phyloP scores from a whole-genome alignment of 2,329 filamentous ascomycete species.

The Trichoderma brevicompactum region DNA sequence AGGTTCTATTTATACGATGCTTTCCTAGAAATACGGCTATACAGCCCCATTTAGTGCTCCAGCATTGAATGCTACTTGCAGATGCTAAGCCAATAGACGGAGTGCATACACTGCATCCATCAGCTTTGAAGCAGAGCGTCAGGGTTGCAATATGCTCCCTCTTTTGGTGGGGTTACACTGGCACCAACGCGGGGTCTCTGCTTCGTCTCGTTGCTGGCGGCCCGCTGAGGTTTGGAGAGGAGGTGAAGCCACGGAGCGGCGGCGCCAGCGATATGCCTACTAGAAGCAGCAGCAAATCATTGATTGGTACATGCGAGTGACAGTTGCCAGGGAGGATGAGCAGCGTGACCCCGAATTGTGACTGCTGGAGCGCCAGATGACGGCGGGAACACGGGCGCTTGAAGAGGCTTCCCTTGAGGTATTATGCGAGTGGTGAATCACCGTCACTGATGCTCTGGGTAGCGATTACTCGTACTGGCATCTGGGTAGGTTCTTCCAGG shows the following conservation, averaged over 20 bases:
- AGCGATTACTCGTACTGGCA: too few relatives aligned
- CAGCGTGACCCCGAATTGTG: constrained; percentile 11
- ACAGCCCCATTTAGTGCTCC: too few relatives aligned
- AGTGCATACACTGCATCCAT: too few relatives aligned
- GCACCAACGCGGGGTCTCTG: constrained; percentile 12
- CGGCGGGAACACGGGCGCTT: neutral
- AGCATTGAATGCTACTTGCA: too few relatives aligned
- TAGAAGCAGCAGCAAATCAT: neutral
- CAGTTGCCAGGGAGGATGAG: neutral
- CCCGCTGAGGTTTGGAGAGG: constrained; percentile 4
- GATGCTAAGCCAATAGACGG: too few relatives aligned
- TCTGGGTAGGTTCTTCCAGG: too few relatives aligned
- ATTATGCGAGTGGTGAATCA: neutral
- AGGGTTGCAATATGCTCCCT: too few relatives aligned
- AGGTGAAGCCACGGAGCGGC: neutral
- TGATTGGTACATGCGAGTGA: constrained; percentile 1
- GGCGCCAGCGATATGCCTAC: neutral
- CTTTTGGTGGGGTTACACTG: neutral
- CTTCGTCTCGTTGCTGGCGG: neutral
- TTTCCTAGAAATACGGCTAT: too few relatives aligned
- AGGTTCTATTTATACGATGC: too few relatives aligned
- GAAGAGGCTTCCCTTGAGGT: neutral
- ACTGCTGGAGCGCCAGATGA: constrained; percentile 4
- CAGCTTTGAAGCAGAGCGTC: too few relatives aligned
- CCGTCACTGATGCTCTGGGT: too few relatives aligned